Conservation (phyloP, 2,329 filamentous ascomycete genomes). For the Dothistroma pini region DNA sequence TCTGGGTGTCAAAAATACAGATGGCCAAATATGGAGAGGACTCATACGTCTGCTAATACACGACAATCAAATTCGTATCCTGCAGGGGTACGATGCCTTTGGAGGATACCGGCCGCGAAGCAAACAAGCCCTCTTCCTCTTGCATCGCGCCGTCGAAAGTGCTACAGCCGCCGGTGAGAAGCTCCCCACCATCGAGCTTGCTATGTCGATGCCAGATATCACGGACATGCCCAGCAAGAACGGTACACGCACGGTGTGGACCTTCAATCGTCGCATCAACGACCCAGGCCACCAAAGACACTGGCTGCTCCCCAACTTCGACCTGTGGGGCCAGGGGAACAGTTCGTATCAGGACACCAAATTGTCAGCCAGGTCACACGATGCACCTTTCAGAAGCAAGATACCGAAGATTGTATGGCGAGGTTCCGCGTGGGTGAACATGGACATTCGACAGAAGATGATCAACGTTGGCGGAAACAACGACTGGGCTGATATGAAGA, state of each 20-base stretch:
- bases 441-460: constrained; percentile 27
- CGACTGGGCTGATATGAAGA: constrained; percentile 35
- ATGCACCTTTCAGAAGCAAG: constrained; percentile 21
- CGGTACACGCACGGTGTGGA: constrained; percentile 25
- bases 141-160: constrained; percentile 18
- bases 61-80: constrained; percentile 19
- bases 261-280: constrained; percentile 16
- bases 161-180: constrained; percentile 15
- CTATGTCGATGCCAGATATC: constrained; percentile 16
- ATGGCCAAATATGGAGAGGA: constrained; percentile 3
- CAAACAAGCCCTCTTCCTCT: constrained; percentile 11
- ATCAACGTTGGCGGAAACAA: constrained; percentile 29
- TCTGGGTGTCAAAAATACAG: neutral
- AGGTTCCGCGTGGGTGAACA: constrained; percentile 24
- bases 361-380: constrained; percentile 12
- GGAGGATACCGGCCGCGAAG: constrained; percentile 12
- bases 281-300: constrained; percentile 35
- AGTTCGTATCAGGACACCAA: constrained; percentile 24
- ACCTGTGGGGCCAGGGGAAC: constrained; percentile 42
- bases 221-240: constrained; percentile 7
- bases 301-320: constrained; percentile 53
- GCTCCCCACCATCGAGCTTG: constrained; percentile 20
- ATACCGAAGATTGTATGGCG: constrained; percentile 29
- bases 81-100: constrained; percentile 16
- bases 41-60: constrained; percentile 20